Base-by-base conservation (phyloP, 2,329 filamentous ascomycete genomes). In the Clarireedia hainanense region DNA sequence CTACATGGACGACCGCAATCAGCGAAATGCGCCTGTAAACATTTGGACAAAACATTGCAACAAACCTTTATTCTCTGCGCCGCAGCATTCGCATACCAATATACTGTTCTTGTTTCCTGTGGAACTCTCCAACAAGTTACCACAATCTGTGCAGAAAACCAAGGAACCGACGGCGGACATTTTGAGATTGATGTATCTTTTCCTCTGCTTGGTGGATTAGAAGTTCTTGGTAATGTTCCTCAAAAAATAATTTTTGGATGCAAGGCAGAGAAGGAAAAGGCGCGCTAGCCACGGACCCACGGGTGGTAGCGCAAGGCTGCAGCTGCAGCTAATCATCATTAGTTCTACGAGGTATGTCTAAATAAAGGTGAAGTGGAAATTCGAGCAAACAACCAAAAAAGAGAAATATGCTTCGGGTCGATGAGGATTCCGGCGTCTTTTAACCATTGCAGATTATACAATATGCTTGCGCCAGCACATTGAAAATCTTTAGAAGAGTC, bases 141-240 rank as follows among this genome's bases (percentile, higher is more conserved):
- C 92, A 71, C 92, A 97, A 70, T 91, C 89, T 53, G 80, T 89
- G 76, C 92, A 97, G 72, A 97, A 97, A 37, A 96, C 85, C 42
- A 97, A 78, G 52, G 91, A 92, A 55, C 91, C 92, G 63, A 96
- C 91, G 17, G 89, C 85, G 62, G 91, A 84, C 92, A 96, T 96
- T 59, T 64, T 75, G 56, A 50, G 30, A 5, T 42, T 42, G 39
- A 6, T 30, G 23, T 26, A 46, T 27, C 36, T 9, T 24, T 47
- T 53, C 42, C 5, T 54, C 49, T 36, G 15, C 24, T 24, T 24
- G 34, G 34, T 26, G 34, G n/a, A 39, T 50, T 39, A 12, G 7
- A 37, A 15, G 30, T 34, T 34, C 30, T 34, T 12, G 30, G 30
- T 34, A 12, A 34, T 34, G 30, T 39, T 48, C 12, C n/a, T 23